Evolutionary conservation across 2,329 filamentous ascomycete genomes (phyloP), one percentile per base, ranked within the genome.

Genomic region (Coniochaeta sp.): DNA sequence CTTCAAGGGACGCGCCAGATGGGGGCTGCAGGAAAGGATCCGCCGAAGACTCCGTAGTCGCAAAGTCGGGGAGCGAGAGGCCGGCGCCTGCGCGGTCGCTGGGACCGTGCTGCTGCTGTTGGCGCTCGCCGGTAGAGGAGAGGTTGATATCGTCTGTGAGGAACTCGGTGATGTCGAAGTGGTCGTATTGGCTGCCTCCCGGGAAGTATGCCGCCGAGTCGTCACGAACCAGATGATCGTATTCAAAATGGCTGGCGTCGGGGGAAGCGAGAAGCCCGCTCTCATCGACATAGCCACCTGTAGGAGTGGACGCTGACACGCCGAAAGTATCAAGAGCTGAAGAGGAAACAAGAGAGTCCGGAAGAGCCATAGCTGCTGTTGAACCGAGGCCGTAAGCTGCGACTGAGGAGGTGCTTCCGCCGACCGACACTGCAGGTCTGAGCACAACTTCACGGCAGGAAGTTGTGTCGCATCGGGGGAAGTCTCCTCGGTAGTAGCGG

Each of bases 371-470:
- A 66, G 70, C 68, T 70, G 70, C 66, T 71, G 73, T 69, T 74
- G 77, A 72, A 70, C 78, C 66, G 74, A 78, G 68, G 70, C 71
- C 72, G 66, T 70, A 61, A 64, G 52, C 72, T 75, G 79, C 68
- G 74, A 73, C 73, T 72, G 74, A 70, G 47, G 47, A 52, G 78
- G 75, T 75, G 77, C 79, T 77, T 83, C 83, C 81, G 79, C 85
- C 89, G 90, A 93, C 88, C 86, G 95, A 98, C 95, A 99, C 95
- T 89, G 95, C 95, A 96, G 95, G 95, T 96, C 95, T 60, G 62
- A 63, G 76, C 89, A 98, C 95, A 98, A 97, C 93, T 97, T 89
- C 93, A 85, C 95, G 84, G 95, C 95, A 98, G 95, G 93, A 96
- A 96, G 93, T 97, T 97, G 95, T 97, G 93, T 95, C 95, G 86